These are phyloP conservation scores for Cryptococcus floricola DNA, from an alignment of 1,284 basidiomycete species.

Conservation along the genomic window DNA sequence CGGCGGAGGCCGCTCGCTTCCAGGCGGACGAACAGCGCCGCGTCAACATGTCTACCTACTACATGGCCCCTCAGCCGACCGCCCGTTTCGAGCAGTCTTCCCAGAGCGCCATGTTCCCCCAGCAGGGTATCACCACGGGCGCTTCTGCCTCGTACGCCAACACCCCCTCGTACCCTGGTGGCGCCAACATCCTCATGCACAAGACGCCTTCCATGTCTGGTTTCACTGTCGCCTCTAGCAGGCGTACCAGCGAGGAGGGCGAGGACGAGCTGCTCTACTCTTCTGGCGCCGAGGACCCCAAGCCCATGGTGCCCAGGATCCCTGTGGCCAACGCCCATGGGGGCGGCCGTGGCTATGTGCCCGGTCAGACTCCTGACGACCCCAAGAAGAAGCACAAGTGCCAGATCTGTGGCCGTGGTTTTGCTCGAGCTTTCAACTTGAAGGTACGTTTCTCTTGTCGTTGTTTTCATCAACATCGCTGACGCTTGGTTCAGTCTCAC, in stretches of 20 bases:
- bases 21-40: constrained; percentile 14
- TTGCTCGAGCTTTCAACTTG: constrained; percentile 50
- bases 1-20: constrained; percentile 26
- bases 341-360: constrained; percentile 48
- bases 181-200: constrained; percentile 9
- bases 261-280: constrained; percentile 22
- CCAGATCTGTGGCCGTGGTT: constrained; percentile 47
- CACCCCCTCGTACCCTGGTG: constrained; percentile 23
- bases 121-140: constrained; percentile 17
- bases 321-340: constrained; percentile 44
- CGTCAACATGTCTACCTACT: constrained; percentile 7
- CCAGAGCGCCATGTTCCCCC: constrained; percentile 6
- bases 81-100: background rate
- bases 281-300: constrained; percentile 16
- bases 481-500: constrained; percentile 35
- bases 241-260: constrained; percentile 15
- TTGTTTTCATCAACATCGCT: constrained; percentile 7
- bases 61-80: constrained; percentile 3
- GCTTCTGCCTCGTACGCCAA: constrained; percentile 27
- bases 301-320: constrained; percentile 16
- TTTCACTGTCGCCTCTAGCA: constrained; percentile 1
- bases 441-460: constrained; percentile 33
- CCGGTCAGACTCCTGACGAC: constrained; percentile 49
- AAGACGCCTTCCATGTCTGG: constrained; percentile 9
- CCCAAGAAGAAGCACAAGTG: constrained; percentile 52